Evolutionary conservation across 2,329 filamentous ascomycete species (phyloP), one percentile per base, ranked within the genome.

Genomic region (Diplodia scrobiculata): DNA sequence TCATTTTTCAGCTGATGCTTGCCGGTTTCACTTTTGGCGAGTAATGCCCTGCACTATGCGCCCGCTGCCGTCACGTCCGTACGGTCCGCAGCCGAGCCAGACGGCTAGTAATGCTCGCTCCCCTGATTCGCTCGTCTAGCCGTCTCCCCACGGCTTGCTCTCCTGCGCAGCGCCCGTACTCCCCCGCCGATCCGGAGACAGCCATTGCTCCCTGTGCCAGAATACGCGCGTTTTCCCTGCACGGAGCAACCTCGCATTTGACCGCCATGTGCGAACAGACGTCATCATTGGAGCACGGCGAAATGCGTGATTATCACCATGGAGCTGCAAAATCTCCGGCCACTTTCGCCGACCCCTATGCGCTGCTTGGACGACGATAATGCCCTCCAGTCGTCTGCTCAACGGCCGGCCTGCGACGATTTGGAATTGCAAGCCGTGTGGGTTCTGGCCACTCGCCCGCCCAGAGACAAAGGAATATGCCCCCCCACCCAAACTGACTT

Each of bases 321-420:
- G 25, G 25, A 50, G 11, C 58, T 21, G 32, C 7, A 34, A 50
- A 62, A 50, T 62, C 41, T 50, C 58, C 58, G 58, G 21, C 41
- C 58, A 62, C 58, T 62, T 62, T 50, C 58, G 58, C 58, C 58
- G 58, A n/a, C 58, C 41, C 58, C 45, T 62, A 59, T 62, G 58
- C 45, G 25, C 25, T 25, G 25, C 25, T 3, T 19, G 38, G 36
- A 62, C 58, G 41, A 62, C 58, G 41, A 62, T 9, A 36, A 62
- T 36, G 27, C 41, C 27, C 17, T 10, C 55, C 55, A 47, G 34
- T 47, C 25, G 29, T 60, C 21, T 47, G 25, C 55, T 47, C 55
- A 58, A 58, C 54, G 54, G 54, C 54, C 54, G n/a, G 55, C 55
- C 19, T 9, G 38, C 55, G 27, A 55, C 58, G 36, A 62, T 62